Conservation (phyloP, 345 rosid species). For the Populus pruinosa region DNA sequence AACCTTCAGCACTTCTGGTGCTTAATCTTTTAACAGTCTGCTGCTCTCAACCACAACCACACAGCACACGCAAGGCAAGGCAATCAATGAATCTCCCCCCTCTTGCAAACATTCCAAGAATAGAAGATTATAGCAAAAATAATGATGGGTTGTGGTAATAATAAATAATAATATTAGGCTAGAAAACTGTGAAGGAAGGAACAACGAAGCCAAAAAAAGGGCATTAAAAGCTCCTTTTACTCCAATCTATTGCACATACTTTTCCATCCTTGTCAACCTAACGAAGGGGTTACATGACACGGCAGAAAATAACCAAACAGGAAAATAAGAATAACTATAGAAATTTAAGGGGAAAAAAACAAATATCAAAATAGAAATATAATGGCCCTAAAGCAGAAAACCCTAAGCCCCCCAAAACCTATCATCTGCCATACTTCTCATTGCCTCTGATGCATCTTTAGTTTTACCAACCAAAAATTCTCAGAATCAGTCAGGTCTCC, state of each 20-base stretch:
- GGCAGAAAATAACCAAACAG: constrained; percentile 18
- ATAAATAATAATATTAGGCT: not conserved
- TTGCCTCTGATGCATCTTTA: constrained; percentile 6
- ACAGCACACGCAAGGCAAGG: too few relatives aligned
- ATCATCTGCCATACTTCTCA: not conserved
- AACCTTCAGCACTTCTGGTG: too few relatives aligned
- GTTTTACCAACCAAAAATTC: not conserved
- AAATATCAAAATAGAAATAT: not conserved
- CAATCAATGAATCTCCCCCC: too few relatives aligned
- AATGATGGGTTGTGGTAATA: too few relatives aligned
- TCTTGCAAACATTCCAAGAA: too few relatives aligned
- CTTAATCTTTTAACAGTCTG: too few relatives aligned
- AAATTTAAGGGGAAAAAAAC: not conserved
- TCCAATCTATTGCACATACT: constrained; percentile 11
- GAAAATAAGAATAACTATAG: not conserved
- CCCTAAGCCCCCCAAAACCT: constrained; percentile 29
- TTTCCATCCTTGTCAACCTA: constrained; percentile 20
- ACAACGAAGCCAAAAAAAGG: not conserved
- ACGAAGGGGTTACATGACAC: constrained; percentile 15
- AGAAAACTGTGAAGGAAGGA: not conserved
- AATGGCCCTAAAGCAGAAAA: constrained; percentile 18
- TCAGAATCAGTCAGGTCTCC: constrained; percentile 8
- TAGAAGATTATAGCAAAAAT: too few relatives aligned
- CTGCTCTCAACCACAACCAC: too few relatives aligned
- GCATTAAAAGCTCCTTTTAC: constrained; percentile 1